Percentiles rank a stretch among this genome's conserved stretches.
Conservation (phyloP, 352 stramenopile species). For the Pythium grandisporangium region DNA sequence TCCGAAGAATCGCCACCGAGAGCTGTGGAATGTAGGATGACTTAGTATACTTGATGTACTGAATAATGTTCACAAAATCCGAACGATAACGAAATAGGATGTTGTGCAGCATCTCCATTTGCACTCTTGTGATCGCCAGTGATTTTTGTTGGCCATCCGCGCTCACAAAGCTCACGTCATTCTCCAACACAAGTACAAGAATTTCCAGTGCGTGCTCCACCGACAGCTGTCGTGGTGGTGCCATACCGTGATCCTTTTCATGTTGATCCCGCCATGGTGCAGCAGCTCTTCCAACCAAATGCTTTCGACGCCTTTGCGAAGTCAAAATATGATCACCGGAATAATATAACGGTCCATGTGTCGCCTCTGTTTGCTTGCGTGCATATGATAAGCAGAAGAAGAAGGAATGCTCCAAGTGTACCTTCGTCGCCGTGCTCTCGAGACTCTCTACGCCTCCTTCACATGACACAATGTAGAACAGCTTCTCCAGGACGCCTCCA, state of each 20-base stretch:
- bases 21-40: constrained; percentile 58
- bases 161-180: constrained; percentile 61
- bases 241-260: constrained; percentile 4
- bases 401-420: constrained; percentile 72
- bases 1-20: constrained; percentile 53
- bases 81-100: constrained; percentile 59
- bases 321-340: constrained; percentile 31
- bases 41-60: constrained; percentile 84
- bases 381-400: constrained; percentile 78
- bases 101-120: constrained; percentile 71
- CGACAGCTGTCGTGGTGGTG: constrained; percentile 41
- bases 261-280: constrained; percentile 1
- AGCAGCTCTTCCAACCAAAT: constrained; percentile 8
- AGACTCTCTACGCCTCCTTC: constrained; percentile 68
- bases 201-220: constrained; percentile 76
- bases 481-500: constrained; percentile 53
- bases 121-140: constrained; percentile 44
- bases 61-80: constrained; percentile 72
- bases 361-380: constrained; percentile 59
- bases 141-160: constrained; percentile 38
- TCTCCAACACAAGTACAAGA: constrained; percentile 60
- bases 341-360: constrained; percentile 60
- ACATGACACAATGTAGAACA: constrained; percentile 54
- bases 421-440: constrained; percentile 58
- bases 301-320: constrained; percentile 16